Evolutionary conservation across 345 rosid genomes (phyloP).

Genomic region (Camelina sativa): DNA sequence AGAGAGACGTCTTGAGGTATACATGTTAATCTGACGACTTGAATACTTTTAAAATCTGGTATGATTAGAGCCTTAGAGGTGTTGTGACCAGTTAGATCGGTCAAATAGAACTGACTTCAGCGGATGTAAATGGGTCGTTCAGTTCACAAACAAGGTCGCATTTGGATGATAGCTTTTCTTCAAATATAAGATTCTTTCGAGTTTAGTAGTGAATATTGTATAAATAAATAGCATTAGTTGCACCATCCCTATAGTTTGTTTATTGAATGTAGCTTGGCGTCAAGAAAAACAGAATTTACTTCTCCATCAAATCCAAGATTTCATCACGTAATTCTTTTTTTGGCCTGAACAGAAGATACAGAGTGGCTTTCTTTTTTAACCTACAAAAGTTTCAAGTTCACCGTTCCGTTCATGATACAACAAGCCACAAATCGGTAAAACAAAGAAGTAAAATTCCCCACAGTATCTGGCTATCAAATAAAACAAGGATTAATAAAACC

Average conservation of each 20-base stretch:
- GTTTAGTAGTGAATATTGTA: background rate
- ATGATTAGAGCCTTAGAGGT: background rate
- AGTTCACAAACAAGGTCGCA: too few relatives aligned
- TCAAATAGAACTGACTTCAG: background rate
- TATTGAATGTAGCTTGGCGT: slow-evolving; percentile 12
- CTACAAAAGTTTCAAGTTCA: background rate
- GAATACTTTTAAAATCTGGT: background rate
- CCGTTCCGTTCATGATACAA: background rate
- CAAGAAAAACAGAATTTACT: background rate
- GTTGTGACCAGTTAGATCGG: background rate
- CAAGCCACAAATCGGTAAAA: background rate
- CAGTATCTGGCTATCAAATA: background rate
- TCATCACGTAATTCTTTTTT: background rate
- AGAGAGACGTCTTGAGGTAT: slow-evolving; percentile 11
- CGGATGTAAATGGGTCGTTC: too few relatives aligned
- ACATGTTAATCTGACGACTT: background rate
- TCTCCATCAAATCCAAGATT: background rate
- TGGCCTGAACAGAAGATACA: background rate
- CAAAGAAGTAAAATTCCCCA: background rate
- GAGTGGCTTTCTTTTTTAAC: background rate
- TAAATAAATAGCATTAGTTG: slow-evolving; percentile 27
- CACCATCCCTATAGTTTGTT: slow-evolving; percentile 10
- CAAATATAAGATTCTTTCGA: too few relatives aligned
- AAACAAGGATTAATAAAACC: slow-evolving; percentile 15
- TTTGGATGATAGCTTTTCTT: too few relatives aligned